Base-by-base conservation (phyloP, 257 asterid genomes). In the Rubia yunnanensis region DNA sequence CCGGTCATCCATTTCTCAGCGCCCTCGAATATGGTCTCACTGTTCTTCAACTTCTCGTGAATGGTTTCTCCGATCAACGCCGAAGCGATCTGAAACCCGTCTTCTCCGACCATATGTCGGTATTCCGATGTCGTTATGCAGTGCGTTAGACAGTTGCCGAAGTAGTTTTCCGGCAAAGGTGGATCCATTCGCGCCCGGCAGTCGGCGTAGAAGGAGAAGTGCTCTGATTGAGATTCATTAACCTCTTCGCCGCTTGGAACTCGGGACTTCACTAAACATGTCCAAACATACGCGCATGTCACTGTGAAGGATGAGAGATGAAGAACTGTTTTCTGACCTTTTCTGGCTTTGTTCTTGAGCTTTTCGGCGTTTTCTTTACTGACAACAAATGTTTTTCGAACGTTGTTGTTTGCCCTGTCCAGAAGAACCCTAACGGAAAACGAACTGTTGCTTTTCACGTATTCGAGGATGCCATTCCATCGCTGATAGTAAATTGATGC, bases 61-160 rank as follows among this genome's bases (percentile, higher is more conserved):
- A 73, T 71, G 31, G 76, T 73, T 22, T 72, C 38, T 27, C 75
- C 78, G 5, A 75, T 77, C 13, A 61, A 15, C 27, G 46, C 81
- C 2, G 53, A 70, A 0, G 75, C 81, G 20, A 13, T 72, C 23
- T 58, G 28, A 38, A 72, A 66, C 0, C 81, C 78, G 5, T 69
- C 75, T 0, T 66, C 30, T 48, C 64, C 75, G 1, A 64, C 48
- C 49, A 77, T 30, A 1, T 36, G 24, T 1, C n/a, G 58, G 15
- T 65, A 31, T 10, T 27, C 72, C 31, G 63, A 23, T 3, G 30
- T 34, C 13, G 32, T 66, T 5, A 32, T 0, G 55, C 52, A 26
- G n/a, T 28, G 10, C 1, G 39, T 17, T 20, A 71, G 8, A 46
- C 74, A 67, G 39, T 76, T 71, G 13, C 80, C 76, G 36, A 76